Evolutionary conservation across 305 asterid species (phyloP).

Genomic region (Withania somnifera): DNA sequence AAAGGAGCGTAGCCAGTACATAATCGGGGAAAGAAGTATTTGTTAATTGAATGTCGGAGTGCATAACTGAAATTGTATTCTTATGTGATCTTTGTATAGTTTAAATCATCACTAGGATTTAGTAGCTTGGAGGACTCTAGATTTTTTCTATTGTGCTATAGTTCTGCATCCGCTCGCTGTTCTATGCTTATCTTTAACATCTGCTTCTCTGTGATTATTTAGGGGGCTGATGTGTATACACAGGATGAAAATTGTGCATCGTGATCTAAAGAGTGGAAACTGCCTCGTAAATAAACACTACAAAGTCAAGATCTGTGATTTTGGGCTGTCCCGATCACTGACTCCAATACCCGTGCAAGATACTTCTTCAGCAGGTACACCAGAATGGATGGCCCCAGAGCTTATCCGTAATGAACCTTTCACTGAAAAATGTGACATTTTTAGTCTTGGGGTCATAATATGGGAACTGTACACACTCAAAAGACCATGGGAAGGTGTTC

Average conservation of each 20-base stretch:
- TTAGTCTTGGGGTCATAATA: constrained; percentile 91
- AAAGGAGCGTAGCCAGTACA: not conserved
- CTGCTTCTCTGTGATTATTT: constrained; percentile 8
- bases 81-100: not conserved
- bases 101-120: too few relatives aligned
- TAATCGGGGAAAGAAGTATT: not conserved
- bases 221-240: constrained; percentile 98
- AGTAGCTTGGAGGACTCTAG: too few relatives aligned
- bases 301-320: constrained; percentile 93
- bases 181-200: not conserved
- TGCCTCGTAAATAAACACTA: constrained; percentile 94
- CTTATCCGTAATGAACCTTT: constrained; percentile 84
- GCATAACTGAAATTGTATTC: not conserved
- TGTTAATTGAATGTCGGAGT: not conserved
- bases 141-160: not conserved
- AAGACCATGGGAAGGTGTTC: constrained; percentile 88
- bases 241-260: constrained; percentile 93
- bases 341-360: constrained; percentile 48
- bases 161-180: not conserved
- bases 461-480: constrained; percentile 92
- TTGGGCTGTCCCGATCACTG: constrained; percentile 89
- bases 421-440: constrained; percentile 90
- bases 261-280: constrained; percentile 94
- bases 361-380: constrained; percentile 89
- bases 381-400: constrained; percentile 99